A percentile compares a stretch with the other conserved stretches of the same genome.
Conservation (phyloP, 2,329 filamentous ascomycete genomes). For the Aspergillus sp. region DNA sequence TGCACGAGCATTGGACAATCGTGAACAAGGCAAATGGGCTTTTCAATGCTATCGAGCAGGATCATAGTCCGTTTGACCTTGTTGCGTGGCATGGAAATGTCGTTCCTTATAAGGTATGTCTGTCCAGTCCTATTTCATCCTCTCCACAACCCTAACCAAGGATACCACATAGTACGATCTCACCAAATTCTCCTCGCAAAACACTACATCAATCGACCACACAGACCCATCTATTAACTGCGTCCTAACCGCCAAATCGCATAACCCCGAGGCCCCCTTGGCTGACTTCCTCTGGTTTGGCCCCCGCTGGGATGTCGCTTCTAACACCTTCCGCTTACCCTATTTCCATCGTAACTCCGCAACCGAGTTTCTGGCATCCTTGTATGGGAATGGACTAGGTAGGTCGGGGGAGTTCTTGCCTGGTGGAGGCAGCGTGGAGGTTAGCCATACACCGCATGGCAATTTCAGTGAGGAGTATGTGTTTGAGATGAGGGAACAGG, state of each 20-base stretch:
- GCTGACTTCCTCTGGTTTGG: conserved; percentile 68
- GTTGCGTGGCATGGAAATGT: conserved; percentile 61
- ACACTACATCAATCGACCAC: conserved; percentile 54
- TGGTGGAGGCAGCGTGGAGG: conserved; percentile 20
- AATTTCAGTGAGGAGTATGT: conserved; percentile 39
- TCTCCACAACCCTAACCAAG: background rate
- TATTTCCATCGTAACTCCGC: conserved; percentile 66
- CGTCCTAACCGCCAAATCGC: conserved; percentile 40
- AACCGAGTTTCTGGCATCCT: conserved; percentile 46
- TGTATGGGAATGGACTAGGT: conserved; percentile 22
- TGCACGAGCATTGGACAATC: conserved; percentile 45
- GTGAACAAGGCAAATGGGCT: conserved; percentile 52
- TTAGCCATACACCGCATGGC: conserved; percentile 22
- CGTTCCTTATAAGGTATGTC: conserved; percentile 45
- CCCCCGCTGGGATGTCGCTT: conserved; percentile 60
- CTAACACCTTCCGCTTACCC: conserved; percentile 62
- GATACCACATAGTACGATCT: conserved; percentile 41
- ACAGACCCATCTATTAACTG: conserved; percentile 60
- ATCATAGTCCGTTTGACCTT: conserved; percentile 58
- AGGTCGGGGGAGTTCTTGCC: conserved; percentile 21
- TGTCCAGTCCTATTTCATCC: background rate
- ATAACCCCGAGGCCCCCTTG: conserved; percentile 52
- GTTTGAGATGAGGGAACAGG: conserved; percentile 38
- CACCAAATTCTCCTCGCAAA: conserved; percentile 51
- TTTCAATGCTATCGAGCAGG: conserved; percentile 50